Conservation (phyloP, 257 asterid genomes). For the Fraxinus excelsior region DNA sequence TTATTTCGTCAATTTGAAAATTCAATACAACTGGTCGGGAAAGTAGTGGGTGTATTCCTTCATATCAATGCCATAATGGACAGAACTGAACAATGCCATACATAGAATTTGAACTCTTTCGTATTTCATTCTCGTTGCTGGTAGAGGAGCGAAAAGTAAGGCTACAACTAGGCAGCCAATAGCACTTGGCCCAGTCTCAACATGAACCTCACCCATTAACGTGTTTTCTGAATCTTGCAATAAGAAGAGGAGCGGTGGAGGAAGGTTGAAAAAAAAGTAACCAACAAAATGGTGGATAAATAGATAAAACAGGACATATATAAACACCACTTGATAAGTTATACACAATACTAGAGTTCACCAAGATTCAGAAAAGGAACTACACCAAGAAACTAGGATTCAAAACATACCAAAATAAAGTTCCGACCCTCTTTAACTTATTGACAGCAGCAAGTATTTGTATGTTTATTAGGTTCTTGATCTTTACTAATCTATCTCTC, state of each 20-base stretch:
- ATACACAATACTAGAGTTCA: neutral
- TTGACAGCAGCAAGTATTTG: neutral
- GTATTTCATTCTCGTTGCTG: too few relatives aligned
- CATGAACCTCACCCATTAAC: too few relatives aligned
- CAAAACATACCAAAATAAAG: neutral
- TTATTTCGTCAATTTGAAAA: too few relatives aligned
- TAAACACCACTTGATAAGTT: neutral
- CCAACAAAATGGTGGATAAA: neutral
- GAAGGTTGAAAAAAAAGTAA: too few relatives aligned
- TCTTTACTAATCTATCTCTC: constrained; percentile 30
- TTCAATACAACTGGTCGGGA: neutral
- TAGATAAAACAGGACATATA: neutral
- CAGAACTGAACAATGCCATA: too few relatives aligned
- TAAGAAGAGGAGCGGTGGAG: too few relatives aligned
- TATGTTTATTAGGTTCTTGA: neutral
- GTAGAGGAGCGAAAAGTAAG: too few relatives aligned
- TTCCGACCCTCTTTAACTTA: neutral
- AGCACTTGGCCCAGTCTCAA: too few relatives aligned
- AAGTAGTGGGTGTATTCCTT: neutral
- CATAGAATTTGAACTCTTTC: too few relatives aligned
- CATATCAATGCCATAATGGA: too few relatives aligned
- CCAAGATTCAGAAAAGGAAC: neutral
- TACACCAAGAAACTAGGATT: neutral
- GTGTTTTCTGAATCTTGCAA: too few relatives aligned
- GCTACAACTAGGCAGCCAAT: too few relatives aligned